Base-by-base conservation (phyloP, 1,284 basidiomycete genomes). In the Schizopora paradoxa region DNA sequence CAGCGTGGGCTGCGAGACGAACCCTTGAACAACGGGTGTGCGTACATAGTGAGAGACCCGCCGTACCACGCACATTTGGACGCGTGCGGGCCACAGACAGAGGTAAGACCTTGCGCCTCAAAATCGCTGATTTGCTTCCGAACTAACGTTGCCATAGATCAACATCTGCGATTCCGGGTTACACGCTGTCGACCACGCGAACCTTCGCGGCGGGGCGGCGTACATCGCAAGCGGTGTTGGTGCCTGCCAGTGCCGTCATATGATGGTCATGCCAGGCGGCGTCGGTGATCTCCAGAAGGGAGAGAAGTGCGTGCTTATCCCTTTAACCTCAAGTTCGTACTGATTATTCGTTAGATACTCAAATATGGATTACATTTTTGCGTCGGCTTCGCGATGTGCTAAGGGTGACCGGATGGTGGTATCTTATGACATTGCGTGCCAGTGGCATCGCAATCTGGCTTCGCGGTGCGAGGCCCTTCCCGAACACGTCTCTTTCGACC, bases 341-440 rank as follows among this genome's bases (percentile, higher is more conserved):
- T 10, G 14, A 10, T 35, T 10, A 14, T 3, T 6, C 28, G 18
- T 13, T 26, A 42, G 41, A 21, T 42, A 42, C 25, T 23, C 31
- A 6, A 42, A 42, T 23, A 42, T 42, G 41, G 41, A 42, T 28
- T 42, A 42, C 27, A 42, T 42, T 32, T 42, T 42, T 33, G 19
- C 14, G 41, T 42, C 41, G 2, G 25, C 27, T 7, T 21, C 33
- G 10, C 11, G 21, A 8, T 23, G 26, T 16, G 23, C 21, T 25
- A 14, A 26, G 19, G 21, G 21, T 11, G 19, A 10, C 13, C 18
- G 37, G 10, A 23, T 40, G 14, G 32, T 46, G 11, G 19, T 50
- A 11, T 49, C 48, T 6, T 51, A 51, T 31, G 50, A 50, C 50
- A 51, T 51, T 26, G 48, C 39, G 5, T 51, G 50, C 21, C 50